phyloP scores from a whole-genome alignment of 345 rosid species.

The Populus simonii region DNA sequence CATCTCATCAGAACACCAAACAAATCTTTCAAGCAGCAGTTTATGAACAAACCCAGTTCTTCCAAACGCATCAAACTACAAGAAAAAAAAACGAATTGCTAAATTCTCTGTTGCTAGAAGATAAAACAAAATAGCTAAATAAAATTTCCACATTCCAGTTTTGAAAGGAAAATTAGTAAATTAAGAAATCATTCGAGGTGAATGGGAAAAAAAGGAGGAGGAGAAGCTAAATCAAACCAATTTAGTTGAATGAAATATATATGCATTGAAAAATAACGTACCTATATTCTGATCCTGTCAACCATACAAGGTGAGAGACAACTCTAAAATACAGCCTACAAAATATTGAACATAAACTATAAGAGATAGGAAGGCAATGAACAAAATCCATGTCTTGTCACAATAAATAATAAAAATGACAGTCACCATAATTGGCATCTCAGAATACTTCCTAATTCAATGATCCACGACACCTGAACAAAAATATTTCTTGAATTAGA shows the following conservation, averaged over 20 bases:
- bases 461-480: constrained; percentile 87
- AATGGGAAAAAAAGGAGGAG: background rate
- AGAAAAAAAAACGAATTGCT: background rate
- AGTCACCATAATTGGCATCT: constrained; percentile 26
- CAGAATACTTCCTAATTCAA: constrained; percentile 50
- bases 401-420: constrained; percentile 13
- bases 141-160: background rate
- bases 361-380: background rate
- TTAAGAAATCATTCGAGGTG: background rate
- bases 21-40: constrained; percentile 16
- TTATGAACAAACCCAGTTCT: constrained; percentile 12
- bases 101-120: background rate
- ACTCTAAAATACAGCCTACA: constrained; percentile 13
- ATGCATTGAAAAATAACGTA: background rate
- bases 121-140: background rate
- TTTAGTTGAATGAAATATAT: background rate
- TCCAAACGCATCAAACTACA: constrained; percentile 22
- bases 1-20: constrained; percentile 1
- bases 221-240: background rate
- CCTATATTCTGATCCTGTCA: background rate
- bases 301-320: background rate
- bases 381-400: background rate
- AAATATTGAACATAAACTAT: constrained; percentile 3
- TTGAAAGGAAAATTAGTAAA: background rate
- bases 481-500: constrained; percentile 8